Evolutionary conservation across 2,329 filamentous ascomycete species (phyloP), one percentile per base, ranked within the genome.

Genomic region (Aspergillus novoparasiticus): DNA sequence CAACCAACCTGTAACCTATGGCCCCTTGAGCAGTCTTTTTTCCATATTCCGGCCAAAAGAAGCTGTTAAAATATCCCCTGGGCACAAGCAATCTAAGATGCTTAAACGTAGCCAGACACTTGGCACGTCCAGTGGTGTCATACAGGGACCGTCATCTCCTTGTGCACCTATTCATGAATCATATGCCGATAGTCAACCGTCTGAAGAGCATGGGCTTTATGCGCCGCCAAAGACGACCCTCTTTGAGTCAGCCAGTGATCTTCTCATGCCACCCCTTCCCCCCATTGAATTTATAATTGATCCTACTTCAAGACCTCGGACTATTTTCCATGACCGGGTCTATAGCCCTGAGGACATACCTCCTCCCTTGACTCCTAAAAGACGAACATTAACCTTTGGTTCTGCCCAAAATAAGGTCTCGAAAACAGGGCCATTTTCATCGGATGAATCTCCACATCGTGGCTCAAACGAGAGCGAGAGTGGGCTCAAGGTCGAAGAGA

Each of bases 331-430:
- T 76, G 95, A 99, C 76, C 90, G 95, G 12, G 87, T 99, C 19
- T 99, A 99, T 74, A 93, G 97, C 71, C 94, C 95, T 0, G 86
- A 90, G 50, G 95, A 99, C 73, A 97, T 99, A 41, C 95, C 95
- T 0, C 88, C 90, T 0, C 92, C 93, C 10, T 90, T 91, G 0
- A 78, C 76, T 5, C 70, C 73, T 23, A 81, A 76, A 51, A 74
- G 73, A 58, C 76, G 76, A 69, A 68, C 85, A 73, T 76, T 82
- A 69, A 66, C 76, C 34, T 71, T 75, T 39, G 63, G 70, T 28
- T 64, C 69, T 28, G 61, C 66, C 2, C 70, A 70, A 26, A 66
- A 55, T 50, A 69, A 69, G 58, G 59, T 63, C 50, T 64, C 67
- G 6, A 70, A 62, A 16, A 56, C 65, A 6, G 60, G 58, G 8